These are phyloP conservation scores for Cymbopogon flexuosus DNA, from an alignment of 202 grass and related monocot species.

Conservation along the genomic window DNA sequence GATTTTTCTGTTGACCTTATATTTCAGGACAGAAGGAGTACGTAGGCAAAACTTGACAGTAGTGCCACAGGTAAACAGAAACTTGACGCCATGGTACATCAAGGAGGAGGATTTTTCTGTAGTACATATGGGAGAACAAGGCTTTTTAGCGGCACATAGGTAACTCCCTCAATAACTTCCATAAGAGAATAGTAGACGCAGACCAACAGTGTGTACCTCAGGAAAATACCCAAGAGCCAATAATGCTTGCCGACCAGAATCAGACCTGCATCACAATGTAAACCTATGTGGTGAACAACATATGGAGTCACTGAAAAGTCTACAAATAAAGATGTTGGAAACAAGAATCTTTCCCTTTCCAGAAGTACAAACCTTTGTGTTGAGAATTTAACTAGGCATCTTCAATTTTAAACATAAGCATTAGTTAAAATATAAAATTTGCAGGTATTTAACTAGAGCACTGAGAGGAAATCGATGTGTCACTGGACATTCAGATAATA, in stretches of 20 bases:
- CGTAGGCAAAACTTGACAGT: neutral
- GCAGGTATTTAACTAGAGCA: neutral
- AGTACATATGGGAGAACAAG: neutral
- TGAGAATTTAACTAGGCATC: neutral
- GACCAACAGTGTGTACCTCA: slow-evolving; percentile 52
- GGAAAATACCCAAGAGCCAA: slow-evolving; percentile 71
- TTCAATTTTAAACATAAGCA: slow-evolving; percentile 8
- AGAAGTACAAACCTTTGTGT: neutral
- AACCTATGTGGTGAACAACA: slow-evolving; percentile 23
- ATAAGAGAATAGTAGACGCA: slow-evolving; percentile 32
- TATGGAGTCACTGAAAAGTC: neutral
- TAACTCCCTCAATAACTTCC: neutral
- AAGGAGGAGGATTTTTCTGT: neutral
- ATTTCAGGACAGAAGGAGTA: neutral
- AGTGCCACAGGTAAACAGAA: neutral
- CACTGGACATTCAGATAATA: neutral
- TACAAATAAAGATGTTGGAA: slow-evolving; percentile 17
- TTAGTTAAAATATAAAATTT: slow-evolving; percentile 20
- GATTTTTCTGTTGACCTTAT: neutral
- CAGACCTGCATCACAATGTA: slow-evolving; percentile 54
- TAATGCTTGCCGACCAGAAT: slow-evolving; percentile 91
- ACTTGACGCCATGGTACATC: neutral
- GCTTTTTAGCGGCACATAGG: neutral
- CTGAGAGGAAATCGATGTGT: neutral
- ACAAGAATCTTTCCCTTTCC: slow-evolving; percentile 5